A percentile compares a stretch with the other conserved stretches of the same genome.
Evolutionary conservation across 2,329 filamentous ascomycete species (phyloP).

Genomic region (Basipetospora sp.): DNA sequence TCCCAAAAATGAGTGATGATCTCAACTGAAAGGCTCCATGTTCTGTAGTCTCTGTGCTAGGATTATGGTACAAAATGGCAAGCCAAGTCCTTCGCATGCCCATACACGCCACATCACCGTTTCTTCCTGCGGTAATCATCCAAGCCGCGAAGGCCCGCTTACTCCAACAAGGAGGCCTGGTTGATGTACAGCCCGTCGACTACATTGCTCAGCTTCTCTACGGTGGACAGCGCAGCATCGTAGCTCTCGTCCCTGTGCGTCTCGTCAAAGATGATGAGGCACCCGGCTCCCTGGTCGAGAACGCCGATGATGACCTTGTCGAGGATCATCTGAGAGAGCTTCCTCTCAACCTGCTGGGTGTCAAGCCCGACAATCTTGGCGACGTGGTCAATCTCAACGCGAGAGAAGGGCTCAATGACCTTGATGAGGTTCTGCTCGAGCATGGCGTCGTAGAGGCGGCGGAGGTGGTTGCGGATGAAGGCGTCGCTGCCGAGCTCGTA

Average conservation of each 20-base stretch:
- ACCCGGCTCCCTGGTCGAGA: slow-evolving; percentile 91
- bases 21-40: too few relatives aligned
- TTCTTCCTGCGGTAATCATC: too few relatives aligned
- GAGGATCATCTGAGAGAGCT: slow-evolving; percentile 97
- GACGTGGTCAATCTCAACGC: slow-evolving; percentile 92
- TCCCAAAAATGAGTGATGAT: too few relatives aligned
- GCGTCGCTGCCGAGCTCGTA: slow-evolving; percentile 87
- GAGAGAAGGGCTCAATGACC: slow-evolving; percentile 96
- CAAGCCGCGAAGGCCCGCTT: slow-evolving; percentile 20
- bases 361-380: slow-evolving; percentile 96
- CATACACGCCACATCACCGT: too few relatives aligned
- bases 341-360: slow-evolving; percentile 90
- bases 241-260: slow-evolving; percentile 85
- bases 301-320: slow-evolving; percentile 98
- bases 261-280: slow-evolving; percentile 94
- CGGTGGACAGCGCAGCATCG: slow-evolving; percentile 83
- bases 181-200: slow-evolving; percentile 97
- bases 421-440: slow-evolving; percentile 98
- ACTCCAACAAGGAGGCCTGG: slow-evolving; percentile 91
- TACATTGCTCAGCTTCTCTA: slow-evolving; percentile 92
- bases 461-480: slow-evolving; percentile 94
- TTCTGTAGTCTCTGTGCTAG: too few relatives aligned
- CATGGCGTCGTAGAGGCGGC: slow-evolving; percentile 93
- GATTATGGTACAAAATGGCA: too few relatives aligned
- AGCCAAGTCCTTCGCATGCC: too few relatives aligned